Evolutionary conservation across 2,329 filamentous ascomycete species (phyloP).

Genomic region (Chaetomiaceae sp.): DNA sequence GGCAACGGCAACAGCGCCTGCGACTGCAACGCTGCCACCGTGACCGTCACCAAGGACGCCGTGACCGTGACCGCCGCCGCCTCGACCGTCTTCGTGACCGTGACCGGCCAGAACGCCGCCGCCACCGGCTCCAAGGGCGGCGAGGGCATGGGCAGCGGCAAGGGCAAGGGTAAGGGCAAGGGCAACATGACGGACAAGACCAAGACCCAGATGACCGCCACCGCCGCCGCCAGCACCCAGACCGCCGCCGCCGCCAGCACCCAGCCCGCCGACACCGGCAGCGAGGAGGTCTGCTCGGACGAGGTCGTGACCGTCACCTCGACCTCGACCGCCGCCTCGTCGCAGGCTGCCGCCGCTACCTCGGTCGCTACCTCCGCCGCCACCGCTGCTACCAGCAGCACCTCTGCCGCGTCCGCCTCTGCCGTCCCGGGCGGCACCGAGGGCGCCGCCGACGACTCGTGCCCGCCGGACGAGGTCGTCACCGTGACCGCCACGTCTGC

Average conservation of each 20-base stretch:
- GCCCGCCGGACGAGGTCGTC: slow-evolving; percentile 12
- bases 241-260: not conserved
- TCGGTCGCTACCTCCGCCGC: not conserved
- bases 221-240: not conserved
- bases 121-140: not conserved
- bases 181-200: slow-evolving; percentile 1
- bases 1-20: slow-evolving; percentile 7
- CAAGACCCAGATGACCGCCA: not conserved
- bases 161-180: not conserved
- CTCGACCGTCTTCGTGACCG: slow-evolving; percentile 18
- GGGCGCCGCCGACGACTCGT: slow-evolving; percentile 5
- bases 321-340: not conserved
- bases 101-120: slow-evolving; percentile 7
- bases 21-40: slow-evolving; percentile 5
- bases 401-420: too few relatives aligned
- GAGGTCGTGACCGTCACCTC: slow-evolving; percentile 18
- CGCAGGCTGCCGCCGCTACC: not conserved
- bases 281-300: slow-evolving; percentile 14
- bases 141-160: not conserved
- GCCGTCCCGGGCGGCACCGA: too few relatives aligned
- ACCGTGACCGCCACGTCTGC: slow-evolving; percentile 10
- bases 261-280: too few relatives aligned
- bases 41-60: slow-evolving; percentile 10
- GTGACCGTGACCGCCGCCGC: slow-evolving; percentile 8
- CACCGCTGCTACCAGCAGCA: not conserved